Conservation (phyloP, 768 basidiomycete genomes). For the Russula lepida region DNA sequence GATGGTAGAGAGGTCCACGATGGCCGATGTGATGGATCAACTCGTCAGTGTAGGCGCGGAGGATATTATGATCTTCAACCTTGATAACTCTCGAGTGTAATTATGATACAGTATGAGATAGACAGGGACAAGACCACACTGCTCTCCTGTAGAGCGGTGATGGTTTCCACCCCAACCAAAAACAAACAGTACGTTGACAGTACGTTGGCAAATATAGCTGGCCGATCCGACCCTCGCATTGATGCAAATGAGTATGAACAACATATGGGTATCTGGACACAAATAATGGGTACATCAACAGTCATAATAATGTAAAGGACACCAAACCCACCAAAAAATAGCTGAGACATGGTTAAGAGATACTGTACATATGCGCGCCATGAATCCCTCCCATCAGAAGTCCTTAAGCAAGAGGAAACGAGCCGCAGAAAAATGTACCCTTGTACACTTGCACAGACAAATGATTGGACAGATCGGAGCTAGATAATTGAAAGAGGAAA, state of each 20-base stretch:
- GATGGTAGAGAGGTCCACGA: slow-evolving; percentile 81
- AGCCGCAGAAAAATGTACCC: background rate
- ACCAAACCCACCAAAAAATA: background rate
- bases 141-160: no score
- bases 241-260: background rate
- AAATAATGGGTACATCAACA: slow-evolving; percentile 1
- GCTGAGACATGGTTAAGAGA: background rate
- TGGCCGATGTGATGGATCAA: slow-evolving; percentile 84
- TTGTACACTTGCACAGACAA: slow-evolving; percentile 1
- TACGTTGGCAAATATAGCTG: background rate
- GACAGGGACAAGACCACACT: background rate
- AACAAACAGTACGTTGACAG: background rate
- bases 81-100: slow-evolving; percentile 91
- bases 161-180: no score
- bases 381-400: slow-evolving; percentile 11
- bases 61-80: slow-evolving; percentile 81
- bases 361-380: slow-evolving; percentile 2
- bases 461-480: slow-evolving; percentile 9
- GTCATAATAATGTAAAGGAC: background rate
- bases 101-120: background rate
- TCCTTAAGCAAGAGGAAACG: slow-evolving; percentile 2
- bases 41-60: slow-evolving; percentile 77
- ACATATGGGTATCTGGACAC: slow-evolving; percentile 2
- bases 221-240: background rate
- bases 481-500: background rate